A percentile compares a stretch with the other conserved stretches of the same genome.
phyloP scores from a whole-genome alignment of 176 grass and related monocot species.

The Saccharum officinarum region DNA sequence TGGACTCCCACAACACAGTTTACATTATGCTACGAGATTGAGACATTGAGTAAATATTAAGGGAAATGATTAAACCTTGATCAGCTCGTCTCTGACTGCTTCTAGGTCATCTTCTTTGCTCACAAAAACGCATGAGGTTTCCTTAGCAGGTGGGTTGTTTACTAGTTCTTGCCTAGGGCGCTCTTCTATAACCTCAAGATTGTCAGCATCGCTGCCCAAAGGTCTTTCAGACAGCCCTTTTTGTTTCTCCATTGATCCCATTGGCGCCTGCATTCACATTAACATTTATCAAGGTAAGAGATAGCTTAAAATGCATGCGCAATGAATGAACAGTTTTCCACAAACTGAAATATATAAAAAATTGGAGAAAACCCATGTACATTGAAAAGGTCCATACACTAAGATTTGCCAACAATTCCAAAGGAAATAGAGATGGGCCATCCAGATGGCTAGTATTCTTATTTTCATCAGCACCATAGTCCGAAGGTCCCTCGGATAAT shows the following conservation, averaged over 20 bases:
- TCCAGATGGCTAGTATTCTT: background rate
- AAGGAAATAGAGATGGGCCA: background rate
- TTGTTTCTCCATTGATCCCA: background rate
- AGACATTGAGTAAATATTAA: background rate
- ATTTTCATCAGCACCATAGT: background rate
- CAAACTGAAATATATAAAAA: background rate
- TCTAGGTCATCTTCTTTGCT: conserved; percentile 5
- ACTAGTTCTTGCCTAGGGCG: background rate
- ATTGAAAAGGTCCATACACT: background rate
- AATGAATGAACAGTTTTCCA: background rate
- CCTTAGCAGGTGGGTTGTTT: background rate
- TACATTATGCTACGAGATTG: background rate
- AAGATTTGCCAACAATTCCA: background rate
- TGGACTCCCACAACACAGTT: background rate
- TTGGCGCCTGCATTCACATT: background rate
- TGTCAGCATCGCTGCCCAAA: background rate
- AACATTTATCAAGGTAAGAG: background rate
- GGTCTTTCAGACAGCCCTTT: background rate
- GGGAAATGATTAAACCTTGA: conserved; percentile 32
- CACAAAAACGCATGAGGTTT: background rate
- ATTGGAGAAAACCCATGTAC: background rate
- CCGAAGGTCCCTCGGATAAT: background rate
- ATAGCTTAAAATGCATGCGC: background rate
- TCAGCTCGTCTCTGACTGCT: conserved; percentile 20
- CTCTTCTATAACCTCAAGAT: background rate